Evolutionary conservation across 2,329 filamentous ascomycete genomes (phyloP), one percentile per base, ranked within the genome.

Genomic region (Nakataea oryzae): DNA sequence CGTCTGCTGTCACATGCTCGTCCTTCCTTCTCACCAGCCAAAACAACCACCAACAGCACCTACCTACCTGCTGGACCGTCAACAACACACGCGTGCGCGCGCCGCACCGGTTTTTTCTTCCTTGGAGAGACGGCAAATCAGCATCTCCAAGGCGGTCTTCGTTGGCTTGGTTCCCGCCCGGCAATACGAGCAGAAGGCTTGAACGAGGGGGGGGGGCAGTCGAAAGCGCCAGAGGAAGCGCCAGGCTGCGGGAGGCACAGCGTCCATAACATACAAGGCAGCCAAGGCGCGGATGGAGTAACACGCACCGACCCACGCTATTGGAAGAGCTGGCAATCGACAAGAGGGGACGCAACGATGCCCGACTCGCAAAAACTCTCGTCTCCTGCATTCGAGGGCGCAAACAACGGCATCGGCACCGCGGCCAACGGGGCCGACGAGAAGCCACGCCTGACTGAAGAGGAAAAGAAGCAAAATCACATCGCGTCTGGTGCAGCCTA

Each of bases 381-480:
- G 24, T 50, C 41, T 11, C 21, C 41, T 17, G 8, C 41, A 50
- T n/a, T 13, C 21, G 17, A 59, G 27, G 58, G 26, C 58, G 30
- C 59, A 56, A 34, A 56, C 29, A 13, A n/a, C 54, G 27, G 50
- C 41, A 50, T 50, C 41, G 24, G 2, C 41, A n/a, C 41, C 41
- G 41, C 41, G 21, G 59, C 28, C 56, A 64, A 64, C 6, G 57
- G 50, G 2, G 63, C 60, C 0, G 64, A 68, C 1, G 69, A 76
- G 14, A 71, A 73, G 60, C 68, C 70, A 1, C 69, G 73, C 8
- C 64, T 80, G 12, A 71, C 73, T 3, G 67, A 73, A n/a, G 69
- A 71, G 34, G 76, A 81, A 58, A 76, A 75, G 54, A 73, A 74
- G 30, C 67, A 69, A 58, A 75, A 74, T 60, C 73, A 75, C 62